phyloP scores from a whole-genome alignment of 2,329 filamentous ascomycete species.

The Elsinoe australis region DNA sequence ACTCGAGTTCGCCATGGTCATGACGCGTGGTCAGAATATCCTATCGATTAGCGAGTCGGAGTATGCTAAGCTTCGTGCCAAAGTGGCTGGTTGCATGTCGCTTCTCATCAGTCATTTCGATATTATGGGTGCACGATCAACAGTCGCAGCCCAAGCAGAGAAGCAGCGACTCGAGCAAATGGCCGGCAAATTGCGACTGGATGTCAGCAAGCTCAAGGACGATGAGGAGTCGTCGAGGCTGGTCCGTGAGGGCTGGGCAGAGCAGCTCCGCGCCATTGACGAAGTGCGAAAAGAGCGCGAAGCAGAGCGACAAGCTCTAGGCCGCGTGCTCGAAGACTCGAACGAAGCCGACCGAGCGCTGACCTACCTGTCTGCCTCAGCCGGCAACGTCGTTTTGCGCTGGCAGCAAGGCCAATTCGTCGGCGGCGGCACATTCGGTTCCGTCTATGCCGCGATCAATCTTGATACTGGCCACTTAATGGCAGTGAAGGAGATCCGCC shows the following conservation, averaged over 20 bases:
- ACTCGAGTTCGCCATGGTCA: constrained; percentile 92
- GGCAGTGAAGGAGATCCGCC: constrained; percentile 96
- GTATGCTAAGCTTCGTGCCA: constrained; percentile 71
- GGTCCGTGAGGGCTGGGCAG: constrained; percentile 67
- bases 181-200: constrained; percentile 66
- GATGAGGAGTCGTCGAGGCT: constrained; percentile 77
- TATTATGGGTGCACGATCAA: constrained; percentile 95
- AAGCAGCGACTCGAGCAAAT: constrained; percentile 78
- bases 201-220: constrained; percentile 64
- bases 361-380: constrained; percentile 85
- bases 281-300: constrained; percentile 69
- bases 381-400: constrained; percentile 87
- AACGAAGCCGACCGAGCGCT: constrained; percentile 94
- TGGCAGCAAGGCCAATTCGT: constrained; percentile 99
- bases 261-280: constrained; percentile 68
- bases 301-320: constrained; percentile 77
- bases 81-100: constrained; percentile 96
- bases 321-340: constrained; percentile 83
- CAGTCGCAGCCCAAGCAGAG: constrained; percentile 85
- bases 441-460: constrained; percentile 95
- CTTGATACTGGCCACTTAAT: constrained; percentile 92
- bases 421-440: constrained; percentile 92
- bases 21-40: constrained; percentile 90
- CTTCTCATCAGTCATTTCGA: constrained; percentile 97
- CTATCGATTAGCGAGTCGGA: constrained; percentile 83